Evolutionary conservation across 169 alveolate species (phyloP).

Genomic region (Plasmodium fragile): DNA sequence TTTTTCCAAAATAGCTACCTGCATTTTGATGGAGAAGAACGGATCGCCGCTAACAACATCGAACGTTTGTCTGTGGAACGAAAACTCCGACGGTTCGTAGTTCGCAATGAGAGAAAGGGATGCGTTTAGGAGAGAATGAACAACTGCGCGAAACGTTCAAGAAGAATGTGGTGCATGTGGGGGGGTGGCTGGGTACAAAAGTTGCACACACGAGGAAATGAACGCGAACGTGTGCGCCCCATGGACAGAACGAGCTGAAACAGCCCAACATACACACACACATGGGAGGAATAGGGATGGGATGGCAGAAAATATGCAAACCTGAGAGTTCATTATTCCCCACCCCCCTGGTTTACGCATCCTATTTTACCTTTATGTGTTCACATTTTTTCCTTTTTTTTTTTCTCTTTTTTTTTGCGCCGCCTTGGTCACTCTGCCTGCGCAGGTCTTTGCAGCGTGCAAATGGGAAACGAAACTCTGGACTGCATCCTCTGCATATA

Average conservation of each 20-base stretch:
- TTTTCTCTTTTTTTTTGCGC: background rate
- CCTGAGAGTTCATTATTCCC: background rate
- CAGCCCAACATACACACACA: background rate
- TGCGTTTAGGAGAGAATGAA: background rate
- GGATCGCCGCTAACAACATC: slow-evolving; percentile 89
- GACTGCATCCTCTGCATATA: slow-evolving; percentile 86
- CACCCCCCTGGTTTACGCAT: background rate
- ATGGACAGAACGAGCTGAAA: background rate
- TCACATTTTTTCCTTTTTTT: background rate
- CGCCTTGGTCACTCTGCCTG: background rate
- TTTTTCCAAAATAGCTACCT: slow-evolving; percentile 79
- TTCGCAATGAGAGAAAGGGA: background rate
- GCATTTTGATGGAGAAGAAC: slow-evolving; percentile 85
- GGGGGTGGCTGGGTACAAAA: background rate
- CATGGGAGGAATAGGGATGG: background rate
- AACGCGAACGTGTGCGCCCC: background rate
- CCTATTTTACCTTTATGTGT: background rate
- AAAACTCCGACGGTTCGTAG: slow-evolving; percentile 83
- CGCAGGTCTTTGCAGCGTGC: slow-evolving; percentile 84
- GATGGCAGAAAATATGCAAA: background rate
- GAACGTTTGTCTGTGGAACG: slow-evolving; percentile 88
- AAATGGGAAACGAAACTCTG: slow-evolving; percentile 84
- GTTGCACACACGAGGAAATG: background rate
- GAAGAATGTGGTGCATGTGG: background rate
- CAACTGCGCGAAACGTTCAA: background rate